These are phyloP conservation scores for Canavalia ensiformis DNA, from an alignment of 306 rosid species.

Conservation along the genomic window DNA sequence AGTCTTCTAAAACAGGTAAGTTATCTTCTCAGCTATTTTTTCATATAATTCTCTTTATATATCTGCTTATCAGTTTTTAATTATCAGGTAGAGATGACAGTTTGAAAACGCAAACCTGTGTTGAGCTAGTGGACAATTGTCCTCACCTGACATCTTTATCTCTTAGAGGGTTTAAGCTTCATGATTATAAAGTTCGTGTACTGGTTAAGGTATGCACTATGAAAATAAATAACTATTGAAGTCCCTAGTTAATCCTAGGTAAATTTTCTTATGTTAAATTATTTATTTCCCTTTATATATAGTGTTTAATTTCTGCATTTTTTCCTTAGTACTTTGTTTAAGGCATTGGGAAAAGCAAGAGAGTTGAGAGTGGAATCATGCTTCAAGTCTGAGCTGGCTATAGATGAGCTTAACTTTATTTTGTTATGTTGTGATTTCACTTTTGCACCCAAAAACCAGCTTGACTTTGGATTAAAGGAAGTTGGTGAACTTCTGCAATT, in stretches of 20 bases:
- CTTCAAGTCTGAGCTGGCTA: slow-evolving; percentile 4
- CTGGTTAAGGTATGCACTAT: slow-evolving; percentile 72
- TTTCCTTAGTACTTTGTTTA: not conserved
- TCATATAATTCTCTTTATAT: slow-evolving; percentile 17
- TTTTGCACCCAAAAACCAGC: slow-evolving; percentile 13
- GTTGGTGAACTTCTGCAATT: not conserved
- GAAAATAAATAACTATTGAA: slow-evolving; percentile 12
- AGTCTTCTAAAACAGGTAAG: slow-evolving; percentile 86
- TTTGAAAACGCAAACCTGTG: slow-evolving; percentile 81
- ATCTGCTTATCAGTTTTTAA: slow-evolving; percentile 50
- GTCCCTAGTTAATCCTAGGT: not conserved
- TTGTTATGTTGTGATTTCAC: not conserved
- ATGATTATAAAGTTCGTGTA: slow-evolving; percentile 78
- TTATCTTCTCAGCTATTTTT: slow-evolving; percentile 34
- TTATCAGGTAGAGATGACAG: slow-evolving; percentile 91
- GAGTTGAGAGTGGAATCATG: slow-evolving; percentile 17
- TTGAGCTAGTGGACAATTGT: slow-evolving; percentile 73
- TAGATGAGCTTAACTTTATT: not conserved
- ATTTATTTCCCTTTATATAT: not conserved
- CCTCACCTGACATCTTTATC: slow-evolving; percentile 76
- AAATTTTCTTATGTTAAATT: not conserved
- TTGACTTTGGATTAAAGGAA: slow-evolving; percentile 22
- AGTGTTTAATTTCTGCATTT: slow-evolving; percentile 5
- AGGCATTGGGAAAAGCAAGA: not conserved
- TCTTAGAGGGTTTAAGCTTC: slow-evolving; percentile 87